Evolutionary conservation across 129 eudicot genomes (phyloP), one percentile per base, ranked within the genome.

Genomic region (Tagetes patula): DNA sequence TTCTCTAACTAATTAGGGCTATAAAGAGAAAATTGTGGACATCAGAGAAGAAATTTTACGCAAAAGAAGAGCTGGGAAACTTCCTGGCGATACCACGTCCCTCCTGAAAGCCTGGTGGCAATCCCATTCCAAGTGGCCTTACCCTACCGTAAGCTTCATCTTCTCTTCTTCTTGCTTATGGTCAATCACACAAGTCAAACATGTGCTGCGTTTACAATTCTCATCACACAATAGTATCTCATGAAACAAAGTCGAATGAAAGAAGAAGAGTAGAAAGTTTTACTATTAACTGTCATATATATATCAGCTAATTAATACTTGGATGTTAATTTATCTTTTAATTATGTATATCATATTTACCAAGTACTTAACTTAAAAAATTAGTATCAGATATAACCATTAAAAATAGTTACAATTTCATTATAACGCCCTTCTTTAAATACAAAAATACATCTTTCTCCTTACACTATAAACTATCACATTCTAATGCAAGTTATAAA

Each of bases 71-170:
- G 97, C 96, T 0, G 97, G 97, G 71, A 92, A 92, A 69, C 67
- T 92, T 45, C 97, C 97, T 1, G 97, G 97, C 36, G 97, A 92
- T 69, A 92, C 97, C 33, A 92, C 97, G 38, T 89, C 96, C 46
- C 87, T 86, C 61, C 84, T 92, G 40, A 92, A 92, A 82, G 81
- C 96, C 67, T 92, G 97, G 97, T 92, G 97, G 97, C 94, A 89
- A 73, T 81, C 92, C 5, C 97, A 92, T 78, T 83, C 97, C 71
- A 92, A 92, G 64, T 92, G 97, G 97, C 97, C 97, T 79, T 92
- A 92, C 81, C 97, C 97, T 45, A 92, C 97, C 0, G 97, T 92
- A 85, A 81, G 85, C 63, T 54, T 50, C 60, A 45, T 7, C 40
- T n/a, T 11, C 3, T 31, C 12, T 42, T 36, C 42, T 53, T 37